phyloP scores from a whole-genome alignment of 805 yeast species.

The Babjeviella inositovora region DNA sequence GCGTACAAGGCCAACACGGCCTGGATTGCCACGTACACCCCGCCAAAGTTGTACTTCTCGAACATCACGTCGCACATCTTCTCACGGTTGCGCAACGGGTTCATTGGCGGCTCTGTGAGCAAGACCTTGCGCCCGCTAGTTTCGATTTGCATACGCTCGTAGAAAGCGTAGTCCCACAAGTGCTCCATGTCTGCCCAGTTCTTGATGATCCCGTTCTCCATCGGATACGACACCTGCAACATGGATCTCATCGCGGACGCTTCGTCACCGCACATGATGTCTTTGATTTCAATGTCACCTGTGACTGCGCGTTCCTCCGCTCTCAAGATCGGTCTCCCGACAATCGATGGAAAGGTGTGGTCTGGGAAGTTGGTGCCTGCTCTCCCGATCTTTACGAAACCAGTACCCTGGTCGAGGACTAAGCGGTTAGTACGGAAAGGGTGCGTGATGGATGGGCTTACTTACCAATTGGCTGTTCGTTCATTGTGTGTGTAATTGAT shows the following conservation, averaged over 20 bases:
- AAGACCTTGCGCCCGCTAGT: conserved; percentile 64
- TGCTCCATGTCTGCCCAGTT: conserved; percentile 99
- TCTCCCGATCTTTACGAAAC: conserved; percentile 92
- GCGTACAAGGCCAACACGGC: conserved; percentile 97
- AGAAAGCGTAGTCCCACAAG: conserved; percentile 94
- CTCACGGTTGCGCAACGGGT: conserved; percentile 82
- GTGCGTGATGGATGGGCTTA: conserved; percentile 1
- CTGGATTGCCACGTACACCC: conserved; percentile 91
- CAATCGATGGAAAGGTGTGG: conserved; percentile 91
- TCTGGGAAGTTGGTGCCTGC: conserved; percentile 97
- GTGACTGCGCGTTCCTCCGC: conserved; percentile 94
- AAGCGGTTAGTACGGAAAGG: conserved; percentile 1
- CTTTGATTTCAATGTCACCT: conserved; percentile 67
- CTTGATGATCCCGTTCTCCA: conserved; percentile 96
- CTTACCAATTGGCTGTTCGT: conserved; percentile 11
- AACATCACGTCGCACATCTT: conserved; percentile 87
- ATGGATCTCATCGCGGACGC: conserved; percentile 84
- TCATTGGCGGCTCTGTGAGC: conserved; percentile 96
- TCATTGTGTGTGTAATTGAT: conserved; percentile 4
- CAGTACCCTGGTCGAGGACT: conserved; percentile 98
- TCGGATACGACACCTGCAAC: conserved; percentile 88
- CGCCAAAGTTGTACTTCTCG: conserved; percentile 80
- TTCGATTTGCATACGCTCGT: conserved; percentile 74
- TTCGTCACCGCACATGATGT: conserved; percentile 96
- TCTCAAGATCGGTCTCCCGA: conserved; percentile 91